phyloP scores from a whole-genome alignment of 2,329 filamentous ascomycete genomes.

The Epichloe gansuensis region DNA sequence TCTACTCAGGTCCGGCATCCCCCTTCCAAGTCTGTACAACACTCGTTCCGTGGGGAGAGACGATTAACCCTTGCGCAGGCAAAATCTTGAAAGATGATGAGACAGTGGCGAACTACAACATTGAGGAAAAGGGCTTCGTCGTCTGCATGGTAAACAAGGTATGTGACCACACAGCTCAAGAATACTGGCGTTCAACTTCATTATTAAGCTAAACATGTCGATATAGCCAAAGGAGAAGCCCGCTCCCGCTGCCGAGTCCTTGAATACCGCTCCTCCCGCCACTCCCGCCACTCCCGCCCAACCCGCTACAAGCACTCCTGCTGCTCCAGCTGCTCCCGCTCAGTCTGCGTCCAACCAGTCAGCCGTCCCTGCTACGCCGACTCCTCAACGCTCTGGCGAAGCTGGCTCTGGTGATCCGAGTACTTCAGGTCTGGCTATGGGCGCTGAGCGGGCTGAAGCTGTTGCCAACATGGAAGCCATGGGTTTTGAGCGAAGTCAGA shows the following conservation, averaged over 20 bases:
- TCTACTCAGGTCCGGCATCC: slow-evolving; percentile 71
- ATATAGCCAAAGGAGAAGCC: slow-evolving; percentile 51
- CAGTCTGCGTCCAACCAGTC: slow-evolving; percentile 32
- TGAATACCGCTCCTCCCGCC: slow-evolving; percentile 43
- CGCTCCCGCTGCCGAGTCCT: slow-evolving; percentile 36
- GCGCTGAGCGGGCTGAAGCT: slow-evolving; percentile 66
- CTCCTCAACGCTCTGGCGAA: slow-evolving; percentile 34
- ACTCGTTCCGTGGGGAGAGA: slow-evolving; percentile 1
- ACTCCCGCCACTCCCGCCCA: slow-evolving; percentile 48
- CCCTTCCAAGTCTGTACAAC: neutral
- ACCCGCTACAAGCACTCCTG: slow-evolving; percentile 47
- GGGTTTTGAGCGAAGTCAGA: slow-evolving; percentile 82
- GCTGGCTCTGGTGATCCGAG: slow-evolving; percentile 27
- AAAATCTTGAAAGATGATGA: slow-evolving; percentile 98
- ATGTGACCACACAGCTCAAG: slow-evolving; percentile 13
- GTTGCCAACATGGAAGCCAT: slow-evolving; percentile 93
- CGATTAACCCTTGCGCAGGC: slow-evolving; percentile 41
- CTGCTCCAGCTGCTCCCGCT: slow-evolving; percentile 32
- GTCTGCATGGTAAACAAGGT: slow-evolving; percentile 99
- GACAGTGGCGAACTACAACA: slow-evolving; percentile 91
- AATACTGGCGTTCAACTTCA: neutral
- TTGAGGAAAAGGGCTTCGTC: slow-evolving; percentile 98
- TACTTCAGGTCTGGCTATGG: slow-evolving; percentile 75
- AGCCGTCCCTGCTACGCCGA: slow-evolving; percentile 38
- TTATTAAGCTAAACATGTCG: neutral